Conservation (phyloP, 345 rosid genomes). For the Salix udensis region DNA sequence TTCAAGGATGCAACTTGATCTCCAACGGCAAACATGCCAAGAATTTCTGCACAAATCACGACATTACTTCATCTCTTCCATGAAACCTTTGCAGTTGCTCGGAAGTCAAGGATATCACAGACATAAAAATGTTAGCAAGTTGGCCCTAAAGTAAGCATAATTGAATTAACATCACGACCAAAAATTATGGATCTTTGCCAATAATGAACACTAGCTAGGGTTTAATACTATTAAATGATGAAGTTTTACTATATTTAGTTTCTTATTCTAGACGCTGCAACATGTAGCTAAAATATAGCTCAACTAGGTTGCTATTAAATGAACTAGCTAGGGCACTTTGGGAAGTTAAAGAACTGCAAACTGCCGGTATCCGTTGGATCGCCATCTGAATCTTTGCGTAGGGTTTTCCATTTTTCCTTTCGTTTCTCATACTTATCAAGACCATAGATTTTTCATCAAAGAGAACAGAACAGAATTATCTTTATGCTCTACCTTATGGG, state of each 20-base stretch:
- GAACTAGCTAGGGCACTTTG: background rate
- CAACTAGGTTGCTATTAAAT: background rate
- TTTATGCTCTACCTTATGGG: background rate
- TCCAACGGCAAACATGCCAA: too few relatives aligned
- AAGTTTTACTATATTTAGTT: background rate
- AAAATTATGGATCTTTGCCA: background rate
- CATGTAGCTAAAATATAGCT: background rate
- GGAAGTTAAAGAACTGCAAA: background rate
- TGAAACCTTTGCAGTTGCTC: too few relatives aligned
- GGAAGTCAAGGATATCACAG: too few relatives aligned
- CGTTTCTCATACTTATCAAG: background rate
- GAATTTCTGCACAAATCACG: too few relatives aligned
- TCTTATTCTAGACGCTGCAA: background rate
- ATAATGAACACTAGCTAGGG: background rate
- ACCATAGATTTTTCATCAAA: background rate
- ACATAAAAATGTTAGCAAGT: too few relatives aligned
- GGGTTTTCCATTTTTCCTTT: background rate
- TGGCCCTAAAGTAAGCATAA: too few relatives aligned
- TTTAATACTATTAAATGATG: background rate
- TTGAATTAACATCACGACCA: background rate
- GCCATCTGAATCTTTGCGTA: background rate
- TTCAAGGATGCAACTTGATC: too few relatives aligned
- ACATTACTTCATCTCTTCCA: too few relatives aligned
- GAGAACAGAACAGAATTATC: background rate
- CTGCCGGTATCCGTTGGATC: background rate